Evolutionary conservation across 129 eudicot genomes (phyloP).

Genomic region (Arctium lappa): DNA sequence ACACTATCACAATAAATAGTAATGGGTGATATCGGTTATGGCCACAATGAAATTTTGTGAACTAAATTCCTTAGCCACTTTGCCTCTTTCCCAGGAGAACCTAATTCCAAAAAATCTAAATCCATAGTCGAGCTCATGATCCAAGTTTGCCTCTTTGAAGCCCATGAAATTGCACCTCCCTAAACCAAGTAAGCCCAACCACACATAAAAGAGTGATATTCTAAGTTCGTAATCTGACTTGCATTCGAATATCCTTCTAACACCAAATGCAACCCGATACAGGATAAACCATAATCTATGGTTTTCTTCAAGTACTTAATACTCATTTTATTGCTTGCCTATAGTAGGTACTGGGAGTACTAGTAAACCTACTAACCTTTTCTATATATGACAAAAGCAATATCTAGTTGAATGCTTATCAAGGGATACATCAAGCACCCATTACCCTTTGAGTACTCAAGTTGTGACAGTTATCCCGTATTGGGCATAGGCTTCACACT

Average conservation of each 20-base stretch:
- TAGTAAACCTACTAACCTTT: neutral
- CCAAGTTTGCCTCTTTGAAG: slow-evolving; percentile 10
- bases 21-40: neutral
- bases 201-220: neutral
- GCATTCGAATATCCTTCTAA: neutral
- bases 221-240: neutral
- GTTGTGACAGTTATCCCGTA: neutral
- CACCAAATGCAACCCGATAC: neutral
- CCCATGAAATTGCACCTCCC: neutral
- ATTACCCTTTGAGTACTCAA: neutral
- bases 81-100: neutral
- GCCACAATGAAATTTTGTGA: neutral
- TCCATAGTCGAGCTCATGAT: slow-evolving; percentile 15
- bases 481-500: neutral
- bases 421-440: slow-evolving; percentile 3
- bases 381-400: slow-evolving; percentile 2
- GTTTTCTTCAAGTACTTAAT: too few relatives aligned
- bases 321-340: too few relatives aligned
- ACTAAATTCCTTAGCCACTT: slow-evolving; percentile 6
- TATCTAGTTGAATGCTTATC: slow-evolving; percentile 6
- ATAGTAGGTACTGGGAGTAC: too few relatives aligned
- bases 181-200: neutral
- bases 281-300: too few relatives aligned
- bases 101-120: slow-evolving; percentile 12
- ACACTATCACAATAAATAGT: slow-evolving; percentile 10